Evolutionary conservation across 2,329 filamentous ascomycete genomes (phyloP).

Genomic region (Alternaria consortialis): DNA sequence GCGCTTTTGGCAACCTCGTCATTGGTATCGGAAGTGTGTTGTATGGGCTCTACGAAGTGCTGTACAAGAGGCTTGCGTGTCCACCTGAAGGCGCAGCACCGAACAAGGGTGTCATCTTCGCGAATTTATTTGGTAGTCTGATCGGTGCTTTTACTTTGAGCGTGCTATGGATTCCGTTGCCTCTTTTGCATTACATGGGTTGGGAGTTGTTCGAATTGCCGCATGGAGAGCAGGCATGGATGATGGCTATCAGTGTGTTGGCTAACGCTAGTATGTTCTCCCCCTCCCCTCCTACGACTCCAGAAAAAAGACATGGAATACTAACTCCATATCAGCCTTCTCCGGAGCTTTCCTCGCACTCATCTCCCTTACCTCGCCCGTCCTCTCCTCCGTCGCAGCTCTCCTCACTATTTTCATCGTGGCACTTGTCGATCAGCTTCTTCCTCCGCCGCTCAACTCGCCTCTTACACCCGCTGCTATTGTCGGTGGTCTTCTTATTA

Average conservation of each 20-base stretch:
- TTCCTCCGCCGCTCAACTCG: slow-evolving; percentile 73
- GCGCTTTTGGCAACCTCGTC: slow-evolving; percentile 85
- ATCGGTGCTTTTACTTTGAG: slow-evolving; percentile 87
- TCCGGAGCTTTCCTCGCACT: slow-evolving; percentile 92
- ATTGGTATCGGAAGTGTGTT: slow-evolving; percentile 91
- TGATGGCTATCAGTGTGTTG: slow-evolving; percentile 81
- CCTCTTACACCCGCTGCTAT: slow-evolving; percentile 79
- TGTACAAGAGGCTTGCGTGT: slow-evolving; percentile 94
- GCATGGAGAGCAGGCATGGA: slow-evolving; percentile 76
- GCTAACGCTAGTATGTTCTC: slow-evolving; percentile 77
- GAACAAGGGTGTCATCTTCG: slow-evolving; percentile 92
- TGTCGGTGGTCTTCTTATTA: slow-evolving; percentile 84
- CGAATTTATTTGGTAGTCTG: slow-evolving; percentile 87
- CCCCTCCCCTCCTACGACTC: neutral
- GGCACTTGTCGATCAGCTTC: slow-evolving; percentile 86
- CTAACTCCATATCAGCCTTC: slow-evolving; percentile 64
- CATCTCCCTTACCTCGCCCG: slow-evolving; percentile 90
- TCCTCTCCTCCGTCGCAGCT: slow-evolving; percentile 90
- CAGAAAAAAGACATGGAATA: neutral
- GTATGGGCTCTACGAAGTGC: slow-evolving; percentile 95
- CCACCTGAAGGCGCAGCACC: slow-evolving; percentile 88
- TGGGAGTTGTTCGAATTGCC: slow-evolving; percentile 87
- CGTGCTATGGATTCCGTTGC: slow-evolving; percentile 92
- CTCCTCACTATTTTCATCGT: slow-evolving; percentile 97
- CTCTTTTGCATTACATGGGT: slow-evolving; percentile 79